Base-by-base conservation (phyloP, 441 rosid genomes). In the Viola pubescens region DNA sequence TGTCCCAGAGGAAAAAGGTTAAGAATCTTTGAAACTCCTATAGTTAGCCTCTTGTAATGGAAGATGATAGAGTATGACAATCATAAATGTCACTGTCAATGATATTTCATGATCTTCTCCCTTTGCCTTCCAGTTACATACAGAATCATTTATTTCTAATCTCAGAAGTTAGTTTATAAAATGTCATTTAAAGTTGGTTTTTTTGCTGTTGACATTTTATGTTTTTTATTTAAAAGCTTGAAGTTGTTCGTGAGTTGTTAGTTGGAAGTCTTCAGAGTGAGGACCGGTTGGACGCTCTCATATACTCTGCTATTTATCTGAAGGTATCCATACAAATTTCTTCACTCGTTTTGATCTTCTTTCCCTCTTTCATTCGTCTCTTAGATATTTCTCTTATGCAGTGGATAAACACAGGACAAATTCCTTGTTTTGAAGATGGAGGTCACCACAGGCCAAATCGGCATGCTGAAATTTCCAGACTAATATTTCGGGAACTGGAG, bases 331-430 rank as follows among this genome's bases (percentile, higher is more conserved):
- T 59, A 1, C 53, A n/a, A 39, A 43, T 48, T 52, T 68, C 13
- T 59, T 52, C 40, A 45, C 40, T 61, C 39, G 47, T 52, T 63
- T 9, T 65, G 61, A 38, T 45, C 58, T 59, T 26, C n/a, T 64
- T 64, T 58, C 38, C 55, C 10, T 46, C 49, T 45, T 16, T 73
- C 51, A 38, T 64, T 41, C 53, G 6, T 11, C 37, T 63, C 76
- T 76, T 65, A 67, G 44, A 42, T 19, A 52, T 73, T 71, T 43
- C 61, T 76, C 37, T 63, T 73, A 9, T 82, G 81, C 88, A 94
- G 99, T 94, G 99, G 99, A 85, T 90, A 72, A 86, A 90, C 83
- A 94, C 88, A 8, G 99, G 99, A 58, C 91, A 94, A 79, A 81
- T 90, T 76, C 96, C 97, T 50, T 94, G 97, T 69, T 86, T 83